These are phyloP conservation scores for Phoenix roebelenii DNA, from an alignment of 176 grass and related monocot species.

Conservation along the genomic window DNA sequence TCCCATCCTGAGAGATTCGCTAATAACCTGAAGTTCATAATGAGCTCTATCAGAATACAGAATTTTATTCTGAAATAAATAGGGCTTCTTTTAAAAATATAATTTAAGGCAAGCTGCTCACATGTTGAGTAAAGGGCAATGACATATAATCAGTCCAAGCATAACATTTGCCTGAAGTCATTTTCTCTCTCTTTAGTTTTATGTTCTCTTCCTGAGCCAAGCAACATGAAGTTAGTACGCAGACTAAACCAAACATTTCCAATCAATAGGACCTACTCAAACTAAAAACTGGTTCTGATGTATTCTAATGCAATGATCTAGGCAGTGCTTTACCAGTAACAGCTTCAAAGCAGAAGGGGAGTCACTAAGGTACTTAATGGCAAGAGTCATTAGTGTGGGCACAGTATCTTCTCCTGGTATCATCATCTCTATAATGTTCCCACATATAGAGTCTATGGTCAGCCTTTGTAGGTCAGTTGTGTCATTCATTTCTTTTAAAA, in stretches of 20 bases:
- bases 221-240: no score
- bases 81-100: no score
- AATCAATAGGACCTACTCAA: no score
- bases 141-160: constrained; percentile 9
- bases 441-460: background rate
- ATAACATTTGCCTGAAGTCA: background rate
- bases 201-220: background rate
- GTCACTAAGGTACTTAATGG: no score
- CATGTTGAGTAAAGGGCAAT: constrained; percentile 15
- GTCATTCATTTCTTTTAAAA: background rate
- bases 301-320: no score
- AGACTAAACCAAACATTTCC: no score
- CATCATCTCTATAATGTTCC: constrained; percentile 14
- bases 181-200: constrained; percentile 13
- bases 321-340: no score
- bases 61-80: no score
- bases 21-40: constrained; percentile 4
- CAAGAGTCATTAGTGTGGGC: background rate
- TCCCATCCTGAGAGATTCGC: constrained; percentile 14
- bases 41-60: no score
- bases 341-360: no score
- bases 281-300: no score
- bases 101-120: background rate
- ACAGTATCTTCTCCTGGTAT: constrained; percentile 1
- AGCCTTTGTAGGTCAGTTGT: background rate